Evolutionary conservation across 257 asterid genomes (phyloP), one percentile per base, ranked within the genome.

Genomic region (Gentiana straminea): DNA sequence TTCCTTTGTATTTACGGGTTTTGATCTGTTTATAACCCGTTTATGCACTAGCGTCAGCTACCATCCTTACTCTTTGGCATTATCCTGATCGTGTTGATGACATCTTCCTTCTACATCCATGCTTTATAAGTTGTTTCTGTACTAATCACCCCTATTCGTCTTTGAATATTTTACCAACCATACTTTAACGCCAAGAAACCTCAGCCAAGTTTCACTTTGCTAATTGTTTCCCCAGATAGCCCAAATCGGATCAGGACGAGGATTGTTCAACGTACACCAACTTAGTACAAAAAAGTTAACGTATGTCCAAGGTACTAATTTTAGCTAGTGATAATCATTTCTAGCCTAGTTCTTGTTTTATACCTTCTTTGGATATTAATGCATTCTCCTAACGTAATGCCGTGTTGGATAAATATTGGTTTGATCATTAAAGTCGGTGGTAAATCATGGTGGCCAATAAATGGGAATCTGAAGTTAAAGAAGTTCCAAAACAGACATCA

Each of bases 171-270:
- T 24, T 24, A 24, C 24, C 24, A 24, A 24, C 24, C 24, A 24
- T 24, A 24, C 46, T 41, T 41, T 10, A 41, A 41, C 9, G 2
- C 2, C 2, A 41, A 41, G 11, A 41, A 41, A 41, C 46, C 46
- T 64, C 52, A 51, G 36, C 52, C 64, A 52, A 70, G 55, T 39
- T 50, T 15, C 11, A 45, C 51, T 60, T 44, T 68, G 50, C 53
- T 57, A 47, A 24, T 24, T 24, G 24, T 41, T 41, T 41, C 46
- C 9, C 34, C 72, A 65, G 24, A 51, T 55, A 35, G 33, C 75
- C 51, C 73, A 89, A 94, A 71, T 79, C 68, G 68, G 69, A 72
- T 66, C 81, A 37, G 61, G 68, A 57, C 41, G 52, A 52, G 79
- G 77, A 70, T 56, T 66, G 67, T 61, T 74, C 54, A 68, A 51